phyloP scores from a whole-genome alignment of 495 filamentous ascomycete genomes.

The Podospora appendiculata region DNA sequence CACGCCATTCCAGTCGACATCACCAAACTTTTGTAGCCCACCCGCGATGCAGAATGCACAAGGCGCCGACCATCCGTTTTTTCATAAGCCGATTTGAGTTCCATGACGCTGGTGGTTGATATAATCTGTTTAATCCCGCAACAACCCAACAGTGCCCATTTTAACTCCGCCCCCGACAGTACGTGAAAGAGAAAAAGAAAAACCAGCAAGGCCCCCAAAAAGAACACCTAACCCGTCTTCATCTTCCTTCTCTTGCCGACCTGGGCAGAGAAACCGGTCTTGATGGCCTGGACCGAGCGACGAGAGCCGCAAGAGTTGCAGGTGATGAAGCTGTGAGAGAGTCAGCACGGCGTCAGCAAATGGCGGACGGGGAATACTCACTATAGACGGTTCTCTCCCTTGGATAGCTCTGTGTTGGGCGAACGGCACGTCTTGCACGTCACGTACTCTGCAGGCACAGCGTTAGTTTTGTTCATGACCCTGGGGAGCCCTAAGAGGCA shows the following conservation, averaged over 20 bases:
- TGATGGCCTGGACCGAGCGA: constrained; percentile 92
- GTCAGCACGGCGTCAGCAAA: too few species aligned
- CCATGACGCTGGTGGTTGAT: too few species aligned
- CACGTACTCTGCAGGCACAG: constrained; percentile 71
- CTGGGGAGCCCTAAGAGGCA: background rate
- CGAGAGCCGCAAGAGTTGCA: constrained; percentile 74
- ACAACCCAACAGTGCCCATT: too few species aligned
- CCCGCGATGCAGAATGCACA: too few species aligned
- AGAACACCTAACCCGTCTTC: constrained; percentile 22
- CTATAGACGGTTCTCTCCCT: constrained; percentile 90
- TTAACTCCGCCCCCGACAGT: background rate
- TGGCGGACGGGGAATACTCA: constrained; percentile 5
- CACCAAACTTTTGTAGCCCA: too few species aligned
- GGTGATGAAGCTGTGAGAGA: constrained; percentile 29
- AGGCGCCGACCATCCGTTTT: too few species aligned
- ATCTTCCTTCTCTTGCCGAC: constrained; percentile 86
- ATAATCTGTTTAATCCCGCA: too few species aligned
- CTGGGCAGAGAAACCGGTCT: constrained; percentile 98
- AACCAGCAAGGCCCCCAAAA: constrained; percentile 3
- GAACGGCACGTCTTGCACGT: constrained; percentile 96
- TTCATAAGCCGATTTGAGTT: too few species aligned
- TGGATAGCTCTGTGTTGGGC: constrained; percentile 92
- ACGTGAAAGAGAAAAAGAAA: constrained; percentile 4
- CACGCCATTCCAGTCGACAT: too few species aligned
- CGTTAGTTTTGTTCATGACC: background rate